Conservation (phyloP, 495 filamentous ascomycete genomes). For the Trypethelium eluteriae region DNA sequence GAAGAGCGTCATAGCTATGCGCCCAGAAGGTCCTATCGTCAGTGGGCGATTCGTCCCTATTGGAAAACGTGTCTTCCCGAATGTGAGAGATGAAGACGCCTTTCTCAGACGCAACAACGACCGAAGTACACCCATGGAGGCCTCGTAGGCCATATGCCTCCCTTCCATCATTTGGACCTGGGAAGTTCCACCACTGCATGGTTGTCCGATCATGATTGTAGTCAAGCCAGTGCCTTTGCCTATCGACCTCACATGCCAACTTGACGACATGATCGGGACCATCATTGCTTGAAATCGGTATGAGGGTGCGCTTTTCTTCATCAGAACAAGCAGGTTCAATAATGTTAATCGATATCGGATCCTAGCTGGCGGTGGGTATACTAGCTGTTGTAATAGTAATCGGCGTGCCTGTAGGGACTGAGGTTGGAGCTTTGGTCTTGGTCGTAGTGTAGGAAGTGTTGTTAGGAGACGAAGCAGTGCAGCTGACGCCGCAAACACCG, state of each 20-base stretch:
- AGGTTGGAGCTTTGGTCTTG: background rate
- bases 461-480: slow-evolving; percentile 4
- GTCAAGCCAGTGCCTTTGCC: slow-evolving; percentile 4
- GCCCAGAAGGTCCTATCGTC: background rate
- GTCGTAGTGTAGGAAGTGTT: background rate
- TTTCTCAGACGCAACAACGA: slow-evolving; percentile 9
- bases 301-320: background rate
- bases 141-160: background rate
- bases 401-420: slow-evolving; percentile 5
- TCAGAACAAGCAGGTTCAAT: background rate
- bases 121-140: slow-evolving; percentile 4
- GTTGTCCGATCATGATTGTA: background rate
- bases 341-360: background rate
- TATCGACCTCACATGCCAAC: background rate
- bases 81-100: slow-evolving; percentile 6
- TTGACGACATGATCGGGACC: background rate
- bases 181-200: slow-evolving; percentile 6
- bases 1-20: slow-evolving; percentile 3
- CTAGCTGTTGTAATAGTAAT: background rate
- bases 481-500: background rate
- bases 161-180: slow-evolving; percentile 5
- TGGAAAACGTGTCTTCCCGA: background rate
- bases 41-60: background rate
- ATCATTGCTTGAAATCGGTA: background rate
- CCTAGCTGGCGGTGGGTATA: background rate